These are phyloP conservation scores for Xerocomus tenax DNA, from an alignment of 1,284 basidiomycete genomes.

Conservation along the genomic window DNA sequence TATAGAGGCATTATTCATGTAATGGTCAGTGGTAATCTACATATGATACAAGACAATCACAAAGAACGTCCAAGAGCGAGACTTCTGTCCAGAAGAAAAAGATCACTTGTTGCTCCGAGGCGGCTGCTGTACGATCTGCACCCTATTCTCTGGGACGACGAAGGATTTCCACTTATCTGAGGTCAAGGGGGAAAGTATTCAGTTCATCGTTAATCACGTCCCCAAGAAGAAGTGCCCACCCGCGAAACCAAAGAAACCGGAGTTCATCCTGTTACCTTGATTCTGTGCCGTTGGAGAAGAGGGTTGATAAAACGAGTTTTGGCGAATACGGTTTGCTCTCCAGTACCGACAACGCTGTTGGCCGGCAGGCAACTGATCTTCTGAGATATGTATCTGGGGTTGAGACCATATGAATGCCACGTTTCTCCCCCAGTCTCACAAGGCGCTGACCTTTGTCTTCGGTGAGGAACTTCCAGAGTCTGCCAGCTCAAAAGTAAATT, in stretches of 20 bases:
- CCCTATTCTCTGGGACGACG: constrained; percentile 15
- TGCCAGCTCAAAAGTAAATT: constrained; percentile 23
- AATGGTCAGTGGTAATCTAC: neutral
- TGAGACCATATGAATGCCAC: neutral
- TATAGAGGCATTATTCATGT: neutral
- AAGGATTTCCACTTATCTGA: constrained; percentile 25
- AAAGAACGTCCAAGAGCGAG: neutral
- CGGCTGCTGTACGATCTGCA: constrained; percentile 17
- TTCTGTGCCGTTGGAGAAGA: constrained; percentile 9
- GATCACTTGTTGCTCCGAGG: constrained; percentile 6
- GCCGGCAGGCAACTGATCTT: constrained; percentile 20
- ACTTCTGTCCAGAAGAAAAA: neutral
- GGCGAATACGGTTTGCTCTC: constrained; percentile 26
- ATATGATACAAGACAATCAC: neutral
- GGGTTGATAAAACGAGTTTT: constrained; percentile 26
- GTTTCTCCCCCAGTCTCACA: neutral
- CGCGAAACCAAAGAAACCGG: constrained; percentile 19
- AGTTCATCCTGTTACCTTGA: constrained; percentile 13
- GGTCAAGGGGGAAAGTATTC: neutral
- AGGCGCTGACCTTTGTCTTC: constrained; percentile 26
- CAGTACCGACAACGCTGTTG: constrained; percentile 27
- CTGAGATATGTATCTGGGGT: constrained; percentile 20
- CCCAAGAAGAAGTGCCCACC: constrained; percentile 14
- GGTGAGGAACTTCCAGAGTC: constrained; percentile 23
- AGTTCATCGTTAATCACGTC: neutral